phyloP scores from a whole-genome alignment of 495 filamentous ascomycete species.

The Immersiella caudata region DNA sequence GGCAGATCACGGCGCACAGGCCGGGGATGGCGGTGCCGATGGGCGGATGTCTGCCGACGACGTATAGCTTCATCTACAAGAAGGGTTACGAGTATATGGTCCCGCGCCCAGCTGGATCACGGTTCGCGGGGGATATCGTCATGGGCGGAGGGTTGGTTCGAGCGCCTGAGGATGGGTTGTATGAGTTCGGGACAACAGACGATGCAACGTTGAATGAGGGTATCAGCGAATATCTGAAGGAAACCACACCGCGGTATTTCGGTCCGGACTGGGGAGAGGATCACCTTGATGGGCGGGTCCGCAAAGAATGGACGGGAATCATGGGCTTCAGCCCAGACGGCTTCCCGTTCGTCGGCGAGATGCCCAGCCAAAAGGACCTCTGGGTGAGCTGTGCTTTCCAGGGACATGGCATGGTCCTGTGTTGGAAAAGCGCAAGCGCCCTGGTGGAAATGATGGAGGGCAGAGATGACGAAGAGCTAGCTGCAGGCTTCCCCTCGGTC shows the following conservation, averaged over 20 bases:
- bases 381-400: constrained; percentile 59
- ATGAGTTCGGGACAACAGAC: constrained; percentile 57
- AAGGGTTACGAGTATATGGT: constrained; percentile 70
- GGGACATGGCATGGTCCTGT: constrained; percentile 63
- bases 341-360: constrained; percentile 57
- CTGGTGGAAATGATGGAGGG: constrained; percentile 55
- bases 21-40: constrained; percentile 52
- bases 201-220: constrained; percentile 59
- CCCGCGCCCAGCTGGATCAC: constrained; percentile 50
- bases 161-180: constrained; percentile 46
- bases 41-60: constrained; percentile 47
- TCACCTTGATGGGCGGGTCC: constrained; percentile 57
- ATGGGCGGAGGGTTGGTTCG: constrained; percentile 68
- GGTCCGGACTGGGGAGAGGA: constrained; percentile 62
- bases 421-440: constrained; percentile 58
- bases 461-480: constrained; percentile 37
- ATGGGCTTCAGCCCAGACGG: constrained; percentile 63
- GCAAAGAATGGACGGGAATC: constrained; percentile 64
- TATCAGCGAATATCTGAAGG: constrained; percentile 56
- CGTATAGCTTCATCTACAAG: constrained; percentile 65
- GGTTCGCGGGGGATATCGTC: constrained; percentile 61
- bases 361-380: constrained; percentile 45
- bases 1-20: constrained; percentile 67
- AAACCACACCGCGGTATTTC: constrained; percentile 55
- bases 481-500: constrained; percentile 55